phyloP scores from a whole-genome alignment of 2,329 filamentous ascomycete species.

The Clonostachys solani region DNA sequence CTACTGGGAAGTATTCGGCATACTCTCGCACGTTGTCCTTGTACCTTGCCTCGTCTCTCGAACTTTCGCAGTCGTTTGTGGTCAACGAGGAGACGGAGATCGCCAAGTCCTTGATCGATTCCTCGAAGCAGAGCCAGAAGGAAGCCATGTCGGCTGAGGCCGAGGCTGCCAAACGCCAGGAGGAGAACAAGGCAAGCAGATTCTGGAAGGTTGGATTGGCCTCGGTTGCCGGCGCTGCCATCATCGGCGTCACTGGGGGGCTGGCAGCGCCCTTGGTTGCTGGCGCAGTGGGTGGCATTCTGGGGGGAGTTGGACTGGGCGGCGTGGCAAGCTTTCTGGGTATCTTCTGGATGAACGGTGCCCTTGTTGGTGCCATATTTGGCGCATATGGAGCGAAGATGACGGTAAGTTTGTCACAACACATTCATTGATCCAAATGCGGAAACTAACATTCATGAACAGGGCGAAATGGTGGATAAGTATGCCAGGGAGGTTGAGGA shows the following conservation, averaged over 20 bases:
- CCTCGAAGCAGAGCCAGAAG: constrained; percentile 40
- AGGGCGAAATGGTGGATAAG: constrained; percentile 79
- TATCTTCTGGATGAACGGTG: constrained; percentile 79
- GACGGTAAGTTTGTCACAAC: constrained; percentile 35
- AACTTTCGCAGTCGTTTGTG: constrained; percentile 56
- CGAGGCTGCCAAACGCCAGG: constrained; percentile 68
- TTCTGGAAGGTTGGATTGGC: constrained; percentile 92
- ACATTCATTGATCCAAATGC: background rate
- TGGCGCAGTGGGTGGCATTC: constrained; percentile 77
- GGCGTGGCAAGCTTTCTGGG: constrained; percentile 84
- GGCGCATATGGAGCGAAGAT: constrained; percentile 82
- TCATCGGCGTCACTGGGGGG: constrained; percentile 89
- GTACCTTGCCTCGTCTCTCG: constrained; percentile 63
- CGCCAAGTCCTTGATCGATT: constrained; percentile 69
- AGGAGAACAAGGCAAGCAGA: constrained; percentile 65
- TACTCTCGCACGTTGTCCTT: constrained; percentile 67
- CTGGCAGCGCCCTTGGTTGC: constrained; percentile 87
- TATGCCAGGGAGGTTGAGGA: constrained; percentile 88
- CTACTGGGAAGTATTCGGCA: constrained; percentile 69
- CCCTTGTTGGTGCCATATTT: constrained; percentile 82
- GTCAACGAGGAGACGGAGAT: constrained; percentile 71
- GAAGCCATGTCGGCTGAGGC: constrained; percentile 66
- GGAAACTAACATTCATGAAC: background rate
- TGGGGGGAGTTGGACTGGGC: constrained; percentile 81
- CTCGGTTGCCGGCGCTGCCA: constrained; percentile 78